Evolutionary conservation across 352 stramenopile genomes (phyloP), one percentile per base, ranked within the genome.

Genomic region (Phytopythium delawarense): DNA sequence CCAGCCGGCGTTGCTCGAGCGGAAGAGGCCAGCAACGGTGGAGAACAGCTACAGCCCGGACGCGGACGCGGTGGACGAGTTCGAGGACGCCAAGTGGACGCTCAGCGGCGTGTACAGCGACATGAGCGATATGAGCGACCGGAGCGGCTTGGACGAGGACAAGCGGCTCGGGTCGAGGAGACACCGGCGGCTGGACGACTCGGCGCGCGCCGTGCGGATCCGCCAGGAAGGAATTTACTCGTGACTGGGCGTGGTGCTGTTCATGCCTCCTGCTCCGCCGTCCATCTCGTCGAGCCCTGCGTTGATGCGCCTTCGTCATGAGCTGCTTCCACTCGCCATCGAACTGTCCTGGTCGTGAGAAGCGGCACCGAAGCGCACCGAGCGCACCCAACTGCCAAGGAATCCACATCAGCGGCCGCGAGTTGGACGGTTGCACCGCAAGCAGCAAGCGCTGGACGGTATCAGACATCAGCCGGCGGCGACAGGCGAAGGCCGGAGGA

Each of bases 161-260:
- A 34, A 59, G 35, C 30, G 23, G 34, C 13, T 37, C 35, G 54
- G 37, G 7, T 30, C 20, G 30, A 40, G 52, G 52, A 23, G 52
- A 12, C 12, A 58, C 32, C 34, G 52, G 52, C 34, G 52, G n/a
- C 52, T 58, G 52, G 52, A 58, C 52, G 32, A 46, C 37, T 58
- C 52, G 32, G 52, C 52, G 52, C 52, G 52, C 23, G 54, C 54
- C 35, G 40, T 59, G 9, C 25, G 23, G 32, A 59, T 51, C 37
- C 54, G 54, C 35, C 35, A 51, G 6, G 54, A 59, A 48, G 54
- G 54, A 21, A 50, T 51, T 20, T 50, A 51, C 23, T 39, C 11
- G 37, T 59, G 23, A 59, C 35, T 4, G 1, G 51, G 51, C 30
- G 9, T 28, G 25, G 25, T 28, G 25, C 25, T 28, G 25, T 28